A percentile compares a stretch with the other conserved stretches of the same genome.
These are phyloP conservation scores for Hydnomerulius pinastri DNA, from an alignment of 768 basidiomycete species.

Conservation along the genomic window DNA sequence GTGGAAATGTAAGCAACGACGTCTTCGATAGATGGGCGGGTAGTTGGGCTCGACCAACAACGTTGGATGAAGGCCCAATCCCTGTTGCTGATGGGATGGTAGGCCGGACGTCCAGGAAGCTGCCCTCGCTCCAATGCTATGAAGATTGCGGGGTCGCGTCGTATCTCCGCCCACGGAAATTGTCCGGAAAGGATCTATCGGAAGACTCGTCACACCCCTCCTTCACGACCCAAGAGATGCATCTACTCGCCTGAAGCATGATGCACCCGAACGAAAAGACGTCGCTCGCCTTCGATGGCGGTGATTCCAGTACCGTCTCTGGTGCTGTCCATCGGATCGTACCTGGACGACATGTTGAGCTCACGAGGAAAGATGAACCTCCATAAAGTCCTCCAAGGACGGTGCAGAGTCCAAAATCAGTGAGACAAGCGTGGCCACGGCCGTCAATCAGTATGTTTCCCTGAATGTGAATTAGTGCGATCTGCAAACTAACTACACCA, in stretches of 20 bases:
- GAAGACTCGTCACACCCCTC: background rate
- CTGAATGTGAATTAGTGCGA: background rate
- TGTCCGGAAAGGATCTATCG: background rate
- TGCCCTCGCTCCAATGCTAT: background rate
- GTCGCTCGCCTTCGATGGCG: background rate
- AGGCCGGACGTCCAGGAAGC: background rate
- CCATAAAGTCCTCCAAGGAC: background rate
- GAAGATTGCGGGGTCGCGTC: background rate
- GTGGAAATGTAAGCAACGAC: background rate
- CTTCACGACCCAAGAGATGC: background rate
- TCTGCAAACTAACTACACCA: background rate
- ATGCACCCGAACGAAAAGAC: slow-evolving; percentile 2
- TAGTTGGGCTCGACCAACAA: background rate
- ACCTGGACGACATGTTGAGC: background rate
- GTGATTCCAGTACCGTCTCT: background rate
- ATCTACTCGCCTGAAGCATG: background rate
- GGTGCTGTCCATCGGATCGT: background rate
- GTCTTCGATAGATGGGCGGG: background rate
- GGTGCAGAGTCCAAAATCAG: background rate
- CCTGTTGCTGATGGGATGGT: background rate
- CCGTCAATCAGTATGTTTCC: background rate
- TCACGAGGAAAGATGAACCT: background rate
- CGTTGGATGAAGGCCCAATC: background rate
- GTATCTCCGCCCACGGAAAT: background rate
- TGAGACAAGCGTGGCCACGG: background rate